A percentile compares a stretch with the other conserved stretches of the same genome.
phyloP scores from a whole-genome alignment of 352 stramenopile species.

The Pythium folliculosum region DNA sequence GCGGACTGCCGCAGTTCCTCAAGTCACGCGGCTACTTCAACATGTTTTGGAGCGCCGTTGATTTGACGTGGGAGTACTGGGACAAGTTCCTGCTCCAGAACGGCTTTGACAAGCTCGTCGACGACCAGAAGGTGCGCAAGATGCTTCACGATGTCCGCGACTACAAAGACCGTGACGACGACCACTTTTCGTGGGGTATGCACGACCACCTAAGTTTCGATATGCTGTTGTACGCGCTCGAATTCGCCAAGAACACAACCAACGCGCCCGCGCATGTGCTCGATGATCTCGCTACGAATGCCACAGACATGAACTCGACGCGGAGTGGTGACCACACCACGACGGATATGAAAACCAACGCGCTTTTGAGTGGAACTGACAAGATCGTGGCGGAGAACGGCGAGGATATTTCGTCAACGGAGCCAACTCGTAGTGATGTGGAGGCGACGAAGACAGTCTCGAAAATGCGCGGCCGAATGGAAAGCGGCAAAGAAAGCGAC shows the following conservation, averaged over 20 bases:
- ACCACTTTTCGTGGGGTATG: constrained; percentile 71
- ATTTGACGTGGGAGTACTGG: constrained; percentile 70
- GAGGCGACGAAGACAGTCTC: not conserved
- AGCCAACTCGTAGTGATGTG: not conserved
- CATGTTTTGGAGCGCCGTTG: constrained; percentile 69
- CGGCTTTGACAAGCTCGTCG: constrained; percentile 71
- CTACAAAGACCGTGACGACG: constrained; percentile 60
- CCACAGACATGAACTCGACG: not conserved
- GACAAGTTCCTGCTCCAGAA: constrained; percentile 65
- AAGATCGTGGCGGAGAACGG: not conserved
- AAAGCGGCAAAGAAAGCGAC: not conserved
- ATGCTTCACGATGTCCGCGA: constrained; percentile 60
- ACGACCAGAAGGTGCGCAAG: constrained; percentile 62
- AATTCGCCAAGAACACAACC: constrained; percentile 34
- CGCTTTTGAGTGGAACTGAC: not conserved
- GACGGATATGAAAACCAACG: not conserved
- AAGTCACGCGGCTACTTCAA: constrained; percentile 72
- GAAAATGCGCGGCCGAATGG: not conserved
- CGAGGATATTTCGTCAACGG: not conserved
- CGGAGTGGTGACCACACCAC: not conserved
- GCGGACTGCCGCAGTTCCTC: constrained; percentile 62
- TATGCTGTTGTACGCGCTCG: constrained; percentile 67
- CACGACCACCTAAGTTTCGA: constrained; percentile 76
- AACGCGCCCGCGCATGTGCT: not conserved
- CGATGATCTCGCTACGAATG: not conserved